phyloP scores from a whole-genome alignment of 1,284 basidiomycete genomes.

The Irpex sp. region DNA sequence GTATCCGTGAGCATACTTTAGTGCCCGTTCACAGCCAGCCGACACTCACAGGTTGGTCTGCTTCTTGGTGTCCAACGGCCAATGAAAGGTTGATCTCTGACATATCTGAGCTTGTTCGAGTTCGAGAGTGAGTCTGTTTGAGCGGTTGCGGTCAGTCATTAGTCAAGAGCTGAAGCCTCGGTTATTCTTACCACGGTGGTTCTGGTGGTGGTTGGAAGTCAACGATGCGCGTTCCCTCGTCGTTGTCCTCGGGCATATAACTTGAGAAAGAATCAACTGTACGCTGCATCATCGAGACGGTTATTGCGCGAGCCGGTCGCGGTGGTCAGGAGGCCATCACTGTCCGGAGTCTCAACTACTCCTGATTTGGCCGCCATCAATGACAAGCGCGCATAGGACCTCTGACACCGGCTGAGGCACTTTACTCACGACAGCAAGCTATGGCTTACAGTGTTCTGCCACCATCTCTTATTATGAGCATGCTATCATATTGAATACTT shows the following conservation, averaged over 20 bases:
- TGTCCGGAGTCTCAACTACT: not conserved
- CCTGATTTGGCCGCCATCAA: not conserved
- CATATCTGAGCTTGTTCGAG: conserved; percentile 11
- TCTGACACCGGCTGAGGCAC: not conserved
- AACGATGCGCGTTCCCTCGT: not conserved
- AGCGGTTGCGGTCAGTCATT: not conserved
- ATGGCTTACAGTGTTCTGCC: no score
- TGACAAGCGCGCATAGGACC: not conserved
- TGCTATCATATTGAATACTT: no score
- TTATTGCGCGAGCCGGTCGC: not conserved
- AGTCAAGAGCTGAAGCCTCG: not conserved
- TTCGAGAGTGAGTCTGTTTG: not conserved
- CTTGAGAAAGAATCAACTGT: not conserved
- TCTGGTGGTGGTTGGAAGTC: not conserved
- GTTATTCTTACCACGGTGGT: not conserved
- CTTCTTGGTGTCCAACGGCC: conserved; percentile 27
- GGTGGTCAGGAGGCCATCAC: not conserved
- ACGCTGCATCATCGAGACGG: not conserved
- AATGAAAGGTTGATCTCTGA: conserved; percentile 26
- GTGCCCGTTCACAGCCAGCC: not conserved
- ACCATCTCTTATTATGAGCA: no score
- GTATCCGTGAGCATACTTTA: not conserved
- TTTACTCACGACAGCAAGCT: not conserved
- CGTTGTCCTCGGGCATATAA: not conserved
- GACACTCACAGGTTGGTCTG: conserved; percentile 24